Base-by-base conservation (phyloP, 2,329 filamentous ascomycete genomes). In the Paramyrothecium roridum region DNA sequence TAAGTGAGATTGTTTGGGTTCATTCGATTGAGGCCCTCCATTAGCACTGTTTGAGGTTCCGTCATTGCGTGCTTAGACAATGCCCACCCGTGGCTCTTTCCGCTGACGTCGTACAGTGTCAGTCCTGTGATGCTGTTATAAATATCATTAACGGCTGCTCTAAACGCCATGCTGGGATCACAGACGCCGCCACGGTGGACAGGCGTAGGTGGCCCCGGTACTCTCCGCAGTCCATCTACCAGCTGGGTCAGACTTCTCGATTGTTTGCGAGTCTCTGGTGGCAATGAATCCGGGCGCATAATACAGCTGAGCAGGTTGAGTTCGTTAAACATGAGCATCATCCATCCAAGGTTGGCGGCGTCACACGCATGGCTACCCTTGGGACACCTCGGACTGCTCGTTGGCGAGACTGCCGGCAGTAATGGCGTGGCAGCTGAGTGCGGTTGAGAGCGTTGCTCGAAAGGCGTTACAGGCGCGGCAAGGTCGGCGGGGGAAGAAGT, bases 271-370 rank as follows among this genome's bases (percentile, higher is more conserved):
- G 53, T 26, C 16, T 61, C 58, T 0, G 62, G 60, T 20, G 65
- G 34, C 2, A 70, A 52, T 0, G 63, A 59, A 11, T 65, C 50
- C 0, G 68, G 65, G 1, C 70, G 67, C 63, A 80, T 63, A 4
- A 80, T 67, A 6, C 69, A 71, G 3, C 72, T 66, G 2, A 81
- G 61, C 1, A 82, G 65, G 46, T 73, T 71, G 52, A 81, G 67
- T 58, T 82, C 77, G 52, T 76, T 76, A 53, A 76, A 78, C 0
- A 76, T 67, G n/a, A 81, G 69, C 75, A 83, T 79, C 34, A 81
- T 61, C 79, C 79, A 83, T 3, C 80, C 80, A 0, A 83, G 68
- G 53, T 80, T 82, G 0, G 74, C 74, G 0, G 80, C 78, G 57
- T 83, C 81, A 54, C 80, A 83, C 61, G 70, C 67, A 53, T 77